Conservation (phyloP, 768 basidiomycete genomes). For the Leccinum aurantiacum region DNA sequence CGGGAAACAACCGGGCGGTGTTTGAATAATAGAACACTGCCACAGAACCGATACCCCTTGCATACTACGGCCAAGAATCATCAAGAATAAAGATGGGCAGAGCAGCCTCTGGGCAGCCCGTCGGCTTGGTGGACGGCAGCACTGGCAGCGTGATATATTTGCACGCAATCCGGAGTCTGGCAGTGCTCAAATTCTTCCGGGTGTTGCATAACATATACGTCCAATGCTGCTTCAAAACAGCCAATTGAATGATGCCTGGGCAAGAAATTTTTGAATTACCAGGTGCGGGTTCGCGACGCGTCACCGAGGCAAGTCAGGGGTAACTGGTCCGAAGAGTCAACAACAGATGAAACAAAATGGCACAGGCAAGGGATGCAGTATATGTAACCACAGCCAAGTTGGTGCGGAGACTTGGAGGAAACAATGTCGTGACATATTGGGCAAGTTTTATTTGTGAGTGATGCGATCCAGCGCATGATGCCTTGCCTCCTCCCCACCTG, state of each 20-base stretch:
- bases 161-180: conserved; percentile 74
- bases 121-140: conserved; percentile 32
- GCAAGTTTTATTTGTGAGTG: conserved; percentile 39
- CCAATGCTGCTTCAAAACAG: conserved; percentile 56
- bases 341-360: conserved; percentile 55
- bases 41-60: conserved; percentile 35
- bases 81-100: conserved; percentile 68
- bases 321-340: conserved; percentile 51
- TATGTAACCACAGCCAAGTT: conserved; percentile 59
- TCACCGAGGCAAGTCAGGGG: conserved; percentile 70
- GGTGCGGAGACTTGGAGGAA: conserved; percentile 39
- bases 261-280: conserved; percentile 50
- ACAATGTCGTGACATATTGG: conserved; percentile 53
- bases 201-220: conserved; percentile 53
- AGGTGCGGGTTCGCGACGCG: conserved; percentile 49
- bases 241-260: conserved; percentile 50
- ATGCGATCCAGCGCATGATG: conserved; percentile 42
- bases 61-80: conserved; percentile 34
- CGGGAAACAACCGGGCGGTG: no score
- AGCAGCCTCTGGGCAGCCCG: conserved; percentile 39
- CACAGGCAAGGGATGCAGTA: conserved; percentile 66
- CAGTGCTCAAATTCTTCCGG: conserved; percentile 68
- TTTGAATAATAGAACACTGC: no score
- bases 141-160: conserved; percentile 60
- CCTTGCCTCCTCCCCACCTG: conserved; percentile 56